phyloP scores from a whole-genome alignment of 805 yeast genomes.

The Alloascoidea africana region DNA sequence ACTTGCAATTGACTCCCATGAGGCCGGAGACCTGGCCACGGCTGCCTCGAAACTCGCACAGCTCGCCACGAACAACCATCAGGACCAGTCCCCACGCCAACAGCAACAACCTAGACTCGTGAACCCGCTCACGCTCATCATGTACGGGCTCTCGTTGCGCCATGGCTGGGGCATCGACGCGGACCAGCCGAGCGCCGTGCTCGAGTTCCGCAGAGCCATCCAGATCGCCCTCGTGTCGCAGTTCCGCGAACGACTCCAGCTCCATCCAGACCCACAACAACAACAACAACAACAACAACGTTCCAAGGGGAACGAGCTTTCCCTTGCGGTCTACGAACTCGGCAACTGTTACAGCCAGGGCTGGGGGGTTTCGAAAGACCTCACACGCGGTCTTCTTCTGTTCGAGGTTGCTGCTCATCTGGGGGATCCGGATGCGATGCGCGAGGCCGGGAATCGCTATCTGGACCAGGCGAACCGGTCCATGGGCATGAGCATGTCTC shows the following conservation, averaged over 20 bases:
- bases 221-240: constrained; percentile 3
- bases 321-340: constrained; percentile 15
- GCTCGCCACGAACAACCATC: constrained; percentile 10
- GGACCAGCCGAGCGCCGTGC: constrained; percentile 11
- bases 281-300: constrained; percentile 3
- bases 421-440: constrained; percentile 18
- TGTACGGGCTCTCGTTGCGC: constrained; percentile 15
- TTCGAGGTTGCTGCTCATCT: constrained; percentile 17
- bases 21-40: constrained; percentile 10
- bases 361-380: constrained; percentile 16
- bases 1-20: constrained; percentile 15
- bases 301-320: constrained; percentile 11
- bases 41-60: constrained; percentile 9
- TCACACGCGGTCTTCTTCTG: constrained; percentile 12
- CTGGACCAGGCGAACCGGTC: constrained; percentile 1
- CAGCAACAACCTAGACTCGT: too few species aligned
- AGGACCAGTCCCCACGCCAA: too few species aligned
- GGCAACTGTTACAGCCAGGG: constrained; percentile 17
- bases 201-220: constrained; percentile 6
- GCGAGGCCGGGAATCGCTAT: constrained; percentile 8
- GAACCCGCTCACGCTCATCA: constrained; percentile 17
- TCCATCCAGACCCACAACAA: constrained; percentile 5
- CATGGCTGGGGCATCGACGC: constrained; percentile 17
- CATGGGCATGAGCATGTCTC: not conserved
- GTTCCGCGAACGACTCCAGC: constrained; percentile 8